Percentiles rank a stretch among this genome's conserved stretches.
These are phyloP conservation scores for Exophiala aquamarina DNA, from an alignment of 2,329 filamentous ascomycete species.

Conservation along the genomic window DNA sequence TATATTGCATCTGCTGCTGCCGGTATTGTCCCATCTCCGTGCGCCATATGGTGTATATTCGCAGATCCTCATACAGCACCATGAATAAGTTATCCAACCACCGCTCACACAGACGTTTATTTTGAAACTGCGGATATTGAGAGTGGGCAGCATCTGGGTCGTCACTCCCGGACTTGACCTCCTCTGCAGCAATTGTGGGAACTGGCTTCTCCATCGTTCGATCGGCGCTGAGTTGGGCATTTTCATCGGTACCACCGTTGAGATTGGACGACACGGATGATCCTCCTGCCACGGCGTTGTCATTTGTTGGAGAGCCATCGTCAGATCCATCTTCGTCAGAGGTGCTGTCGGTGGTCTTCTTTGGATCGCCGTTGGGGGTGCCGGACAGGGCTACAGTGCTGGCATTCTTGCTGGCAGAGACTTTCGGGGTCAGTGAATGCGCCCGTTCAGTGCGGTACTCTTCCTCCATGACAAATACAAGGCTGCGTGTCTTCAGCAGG, in stretches of 20 bases:
- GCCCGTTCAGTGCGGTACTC: conserved; percentile 81
- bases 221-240: conserved; percentile 31
- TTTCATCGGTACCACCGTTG: conserved; percentile 32
- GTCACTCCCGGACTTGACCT: conserved; percentile 73
- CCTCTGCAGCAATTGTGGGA: conserved; percentile 73
- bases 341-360: conserved; percentile 34
- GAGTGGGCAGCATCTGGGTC: conserved; percentile 66
- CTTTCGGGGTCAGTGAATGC: conserved; percentile 49
- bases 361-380: conserved; percentile 54
- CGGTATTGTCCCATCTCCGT: conserved; percentile 96
- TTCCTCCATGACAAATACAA: conserved; percentile 99
- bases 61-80: conserved; percentile 96
- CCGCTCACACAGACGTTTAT: conserved; percentile 93
- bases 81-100: conserved; percentile 99
- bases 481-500: conserved; percentile 87
- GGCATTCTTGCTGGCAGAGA: conserved; percentile 63
- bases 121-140: conserved; percentile 86
- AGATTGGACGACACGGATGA: conserved; percentile 31
- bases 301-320: conserved; percentile 26
- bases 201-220: conserved; percentile 72
- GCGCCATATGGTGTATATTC: conserved; percentile 98
- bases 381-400: conserved; percentile 77
- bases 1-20: conserved; percentile 90
- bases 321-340: conserved; percentile 30
- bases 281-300: conserved; percentile 29